These are phyloP conservation scores for Cadophora malorum DNA, from an alignment of 2,329 filamentous ascomycete genomes.

Conservation along the genomic window DNA sequence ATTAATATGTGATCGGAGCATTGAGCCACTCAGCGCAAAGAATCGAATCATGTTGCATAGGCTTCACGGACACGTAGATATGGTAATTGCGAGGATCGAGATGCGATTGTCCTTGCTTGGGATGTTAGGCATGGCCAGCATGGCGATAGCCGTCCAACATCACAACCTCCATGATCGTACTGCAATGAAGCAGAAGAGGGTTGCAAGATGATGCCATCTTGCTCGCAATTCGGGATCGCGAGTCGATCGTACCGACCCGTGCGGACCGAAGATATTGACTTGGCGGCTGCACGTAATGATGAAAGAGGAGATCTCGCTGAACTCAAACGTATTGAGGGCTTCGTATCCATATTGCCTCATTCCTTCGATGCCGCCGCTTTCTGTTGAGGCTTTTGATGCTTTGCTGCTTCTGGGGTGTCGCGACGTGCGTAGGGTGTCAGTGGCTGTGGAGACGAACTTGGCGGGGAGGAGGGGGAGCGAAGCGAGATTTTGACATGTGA, in stretches of 20 bases:
- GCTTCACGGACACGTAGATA: not conserved
- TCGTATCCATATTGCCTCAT: not conserved
- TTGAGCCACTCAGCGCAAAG: not conserved
- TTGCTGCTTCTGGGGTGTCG: not conserved
- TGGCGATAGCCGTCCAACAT: not conserved
- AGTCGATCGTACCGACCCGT: conserved; percentile 3
- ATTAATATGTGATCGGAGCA: not conserved
- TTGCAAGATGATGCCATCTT: not conserved
- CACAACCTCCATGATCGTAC: not conserved
- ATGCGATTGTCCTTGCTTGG: not conserved
- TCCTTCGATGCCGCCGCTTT: not conserved
- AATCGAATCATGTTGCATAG: not conserved
- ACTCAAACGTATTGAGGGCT: not conserved
- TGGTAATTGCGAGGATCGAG: conserved; percentile 2
- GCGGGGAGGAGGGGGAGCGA: not conserved
- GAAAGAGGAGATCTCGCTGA: conserved; percentile 2
- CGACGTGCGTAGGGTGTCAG: conserved; percentile 8
- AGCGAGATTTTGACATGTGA: conserved; percentile 12
- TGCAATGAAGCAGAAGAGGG: not conserved
- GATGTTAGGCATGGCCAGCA: not conserved
- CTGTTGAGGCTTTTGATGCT: conserved; percentile 13
- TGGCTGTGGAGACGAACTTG: not conserved
- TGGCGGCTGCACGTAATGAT: conserved; percentile 6
- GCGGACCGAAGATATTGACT: conserved; percentile 1
- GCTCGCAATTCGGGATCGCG: not conserved